Evolutionary conservation across 2,329 filamentous ascomycete species (phyloP).

Genomic region (Clarireedia homoeocarpa): DNA sequence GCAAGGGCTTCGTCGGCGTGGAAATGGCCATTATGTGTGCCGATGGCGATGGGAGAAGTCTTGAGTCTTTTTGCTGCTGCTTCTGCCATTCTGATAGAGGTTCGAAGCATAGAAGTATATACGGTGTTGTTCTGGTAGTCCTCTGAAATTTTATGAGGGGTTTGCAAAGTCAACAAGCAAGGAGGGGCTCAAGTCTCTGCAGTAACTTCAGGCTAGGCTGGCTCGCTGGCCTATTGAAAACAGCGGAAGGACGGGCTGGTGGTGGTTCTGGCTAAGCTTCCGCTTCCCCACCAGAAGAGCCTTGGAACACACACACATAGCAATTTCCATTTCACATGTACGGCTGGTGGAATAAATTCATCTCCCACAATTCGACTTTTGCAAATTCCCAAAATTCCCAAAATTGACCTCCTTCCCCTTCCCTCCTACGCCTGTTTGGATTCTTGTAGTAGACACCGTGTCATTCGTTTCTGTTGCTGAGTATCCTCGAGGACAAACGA

Average conservation of each 20-base stretch:
- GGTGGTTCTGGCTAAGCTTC: background rate
- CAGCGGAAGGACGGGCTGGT: background rate
- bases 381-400: background rate
- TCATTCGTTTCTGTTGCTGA: background rate
- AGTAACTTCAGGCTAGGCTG: background rate
- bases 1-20: constrained; percentile 97
- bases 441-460: background rate
- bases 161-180: background rate
- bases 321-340: constrained; percentile 6
- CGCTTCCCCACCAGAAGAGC: background rate
- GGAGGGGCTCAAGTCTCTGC: constrained; percentile 8
- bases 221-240: background rate
- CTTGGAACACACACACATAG: too few species aligned
- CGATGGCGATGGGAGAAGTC: constrained; percentile 53
- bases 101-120: constrained; percentile 35
- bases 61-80: constrained; percentile 76
- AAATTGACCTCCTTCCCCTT: background rate
- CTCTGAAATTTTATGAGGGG: background rate
- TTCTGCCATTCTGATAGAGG: constrained; percentile 55
- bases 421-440: background rate
- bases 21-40: constrained; percentile 97
- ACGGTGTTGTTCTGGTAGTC: background rate
- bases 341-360: background rate
- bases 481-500: background rate
- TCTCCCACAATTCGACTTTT: background rate